Conservation (phyloP, 2,329 filamentous ascomycete genomes). For the Gaeumannomyces sp. region DNA sequence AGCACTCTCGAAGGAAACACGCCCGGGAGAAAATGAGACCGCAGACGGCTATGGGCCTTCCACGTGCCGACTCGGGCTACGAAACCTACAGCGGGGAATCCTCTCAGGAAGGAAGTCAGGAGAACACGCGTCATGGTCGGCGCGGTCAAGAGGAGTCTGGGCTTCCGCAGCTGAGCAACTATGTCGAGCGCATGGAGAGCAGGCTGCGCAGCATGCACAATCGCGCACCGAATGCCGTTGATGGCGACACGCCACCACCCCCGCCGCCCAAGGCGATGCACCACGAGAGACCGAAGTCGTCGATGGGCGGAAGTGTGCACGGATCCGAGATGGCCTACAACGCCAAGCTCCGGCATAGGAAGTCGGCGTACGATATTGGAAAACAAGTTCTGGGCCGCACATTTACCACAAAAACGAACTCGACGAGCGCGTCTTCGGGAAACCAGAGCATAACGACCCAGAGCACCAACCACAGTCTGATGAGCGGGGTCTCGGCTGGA, state of each 20-base stretch:
- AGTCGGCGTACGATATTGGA: slow-evolving; percentile 73
- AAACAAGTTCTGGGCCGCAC: slow-evolving; percentile 67
- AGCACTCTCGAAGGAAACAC: slow-evolving; percentile 30
- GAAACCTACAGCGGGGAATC: slow-evolving; percentile 50
- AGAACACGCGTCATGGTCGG: slow-evolving; percentile 35
- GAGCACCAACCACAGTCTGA: slow-evolving; percentile 76
- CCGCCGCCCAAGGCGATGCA: slow-evolving; percentile 44
- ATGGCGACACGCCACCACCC: slow-evolving; percentile 42
- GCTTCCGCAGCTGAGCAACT: slow-evolving; percentile 71
- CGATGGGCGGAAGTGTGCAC: slow-evolving; percentile 38
- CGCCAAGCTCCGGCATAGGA: slow-evolving; percentile 53
- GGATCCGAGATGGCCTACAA: slow-evolving; percentile 25
- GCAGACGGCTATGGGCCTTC: slow-evolving; percentile 68
- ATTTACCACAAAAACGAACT: slow-evolving; percentile 81
- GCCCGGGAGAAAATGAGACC: slow-evolving; percentile 41
- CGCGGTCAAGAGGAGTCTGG: slow-evolving; percentile 43
- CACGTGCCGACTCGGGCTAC: slow-evolving; percentile 52
- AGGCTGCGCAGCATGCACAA: slow-evolving; percentile 68
- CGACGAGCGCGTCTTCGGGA: slow-evolving; percentile 70
- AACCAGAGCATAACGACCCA: slow-evolving; percentile 64
- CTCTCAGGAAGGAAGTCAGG: slow-evolving; percentile 28
- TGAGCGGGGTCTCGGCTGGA: slow-evolving; percentile 88
- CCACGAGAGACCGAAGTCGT: slow-evolving; percentile 39
- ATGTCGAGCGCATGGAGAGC: slow-evolving; percentile 88
- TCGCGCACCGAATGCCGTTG: slow-evolving; percentile 41